Percentiles rank a stretch among this genome's conserved stretches.
These are phyloP conservation scores for Euphorbia peplus DNA, from an alignment of 345 rosid genomes.

Conservation along the genomic window DNA sequence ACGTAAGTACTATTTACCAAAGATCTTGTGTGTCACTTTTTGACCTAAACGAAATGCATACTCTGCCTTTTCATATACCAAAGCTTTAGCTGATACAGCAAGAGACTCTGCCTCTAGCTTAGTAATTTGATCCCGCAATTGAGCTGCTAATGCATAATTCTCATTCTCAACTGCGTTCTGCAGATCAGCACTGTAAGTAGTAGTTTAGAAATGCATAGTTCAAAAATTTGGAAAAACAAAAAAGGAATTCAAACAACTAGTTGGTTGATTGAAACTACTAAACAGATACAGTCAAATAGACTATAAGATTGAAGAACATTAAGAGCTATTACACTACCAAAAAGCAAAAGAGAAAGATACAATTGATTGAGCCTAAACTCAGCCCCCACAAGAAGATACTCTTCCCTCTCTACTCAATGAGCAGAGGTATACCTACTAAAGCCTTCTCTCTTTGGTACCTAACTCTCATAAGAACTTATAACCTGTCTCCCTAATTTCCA, in stretches of 20 bases:
- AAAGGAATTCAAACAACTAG: slow-evolving; percentile 5
- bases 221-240: not conserved
- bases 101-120: slow-evolving; percentile 81
- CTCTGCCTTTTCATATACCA: slow-evolving; percentile 68
- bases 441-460: no score
- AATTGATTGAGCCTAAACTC: no score
- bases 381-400: no score
- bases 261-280: not conserved
- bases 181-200: slow-evolving; percentile 63
- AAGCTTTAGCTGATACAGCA: slow-evolving; percentile 81
- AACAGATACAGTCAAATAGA: no score
- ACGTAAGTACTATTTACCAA: slow-evolving; percentile 44
- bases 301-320: no score
- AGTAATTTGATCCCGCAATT: slow-evolving; percentile 66
- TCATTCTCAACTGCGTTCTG: slow-evolving; percentile 79
- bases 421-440: no score
- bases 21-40: slow-evolving; percentile 73
- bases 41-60: slow-evolving; percentile 92
- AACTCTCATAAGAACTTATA: no score
- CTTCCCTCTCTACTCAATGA: no score
- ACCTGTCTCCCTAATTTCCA: no score
- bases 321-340: no score
- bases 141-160: slow-evolving; percentile 74
- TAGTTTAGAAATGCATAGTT: slow-evolving; percentile 2
- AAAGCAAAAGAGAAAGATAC: no score